A percentile compares a stretch with the other conserved stretches of the same genome.
These are phyloP conservation scores for Fusarium incarnatum DNA, from an alignment of 2,329 filamentous ascomycete species.

Conservation along the genomic window DNA sequence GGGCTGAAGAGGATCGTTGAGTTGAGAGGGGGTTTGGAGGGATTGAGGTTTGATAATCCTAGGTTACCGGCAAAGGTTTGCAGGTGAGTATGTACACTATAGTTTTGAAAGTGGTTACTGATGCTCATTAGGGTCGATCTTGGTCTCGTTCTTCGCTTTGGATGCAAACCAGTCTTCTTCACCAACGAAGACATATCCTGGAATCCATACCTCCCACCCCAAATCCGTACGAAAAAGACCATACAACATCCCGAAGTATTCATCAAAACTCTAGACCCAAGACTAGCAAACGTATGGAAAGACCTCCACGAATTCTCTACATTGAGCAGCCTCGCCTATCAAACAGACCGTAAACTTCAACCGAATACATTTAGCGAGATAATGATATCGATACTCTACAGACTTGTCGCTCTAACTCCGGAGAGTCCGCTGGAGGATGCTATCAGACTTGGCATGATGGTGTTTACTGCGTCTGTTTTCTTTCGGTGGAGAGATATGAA, in stretches of 20 bases:
- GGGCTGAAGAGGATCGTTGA: conserved; percentile 35
- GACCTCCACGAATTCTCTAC: conserved; percentile 31
- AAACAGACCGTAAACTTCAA: conserved; percentile 29
- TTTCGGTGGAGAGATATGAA: conserved; percentile 37
- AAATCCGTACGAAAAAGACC: conserved; percentile 1
- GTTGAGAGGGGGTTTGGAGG: conserved; percentile 32
- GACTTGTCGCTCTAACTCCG: conserved; percentile 23
- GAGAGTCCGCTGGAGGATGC: conserved; percentile 7
- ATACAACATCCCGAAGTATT: background rate
- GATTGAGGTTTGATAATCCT: conserved; percentile 31
- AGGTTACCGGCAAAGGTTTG: conserved; percentile 39
- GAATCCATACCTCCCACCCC: conserved; percentile 20
- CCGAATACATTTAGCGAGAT: conserved; percentile 38
- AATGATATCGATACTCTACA: conserved; percentile 31
- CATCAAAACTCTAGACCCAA: conserved; percentile 19
- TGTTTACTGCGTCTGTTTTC: conserved; percentile 25
- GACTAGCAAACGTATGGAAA: conserved; percentile 24
- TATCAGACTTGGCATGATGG: conserved; percentile 29
- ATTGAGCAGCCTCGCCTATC: conserved; percentile 35
- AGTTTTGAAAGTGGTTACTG: fast-evolving
- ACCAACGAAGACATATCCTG: conserved; percentile 21
- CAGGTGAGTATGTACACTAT: conserved; percentile 1
- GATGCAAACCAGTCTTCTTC: conserved; percentile 25
- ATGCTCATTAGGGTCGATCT: conserved; percentile 24
- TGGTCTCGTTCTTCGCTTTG: conserved; percentile 27